Evolutionary conservation across 768 basidiomycete species (phyloP).

Genomic region (Tylopilus vinaceipallidus): DNA sequence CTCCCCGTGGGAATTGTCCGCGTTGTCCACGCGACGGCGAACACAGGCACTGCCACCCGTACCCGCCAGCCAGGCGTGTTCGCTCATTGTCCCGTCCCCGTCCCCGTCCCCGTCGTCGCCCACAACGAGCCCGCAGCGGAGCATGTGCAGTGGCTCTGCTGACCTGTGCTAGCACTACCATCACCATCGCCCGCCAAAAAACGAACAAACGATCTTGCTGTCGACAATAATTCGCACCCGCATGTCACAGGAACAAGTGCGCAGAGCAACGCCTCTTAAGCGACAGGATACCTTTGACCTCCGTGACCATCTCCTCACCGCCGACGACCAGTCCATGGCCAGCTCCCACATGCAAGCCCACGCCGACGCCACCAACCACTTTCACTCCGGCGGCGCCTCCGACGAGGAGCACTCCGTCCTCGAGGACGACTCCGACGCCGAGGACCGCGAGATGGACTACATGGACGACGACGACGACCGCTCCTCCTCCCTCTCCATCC

Average conservation of each 20-base stretch:
- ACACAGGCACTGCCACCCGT: slow-evolving; percentile 19
- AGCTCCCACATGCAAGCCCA: slow-evolving; percentile 46
- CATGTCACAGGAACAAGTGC: slow-evolving; percentile 32
- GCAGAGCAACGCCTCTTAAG: slow-evolving; percentile 21
- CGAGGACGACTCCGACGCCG: slow-evolving; percentile 80
- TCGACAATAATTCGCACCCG: no score
- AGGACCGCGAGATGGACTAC: slow-evolving; percentile 64
- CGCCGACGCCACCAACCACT: slow-evolving; percentile 43
- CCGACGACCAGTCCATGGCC: slow-evolving; percentile 50
- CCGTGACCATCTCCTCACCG: slow-evolving; percentile 58
- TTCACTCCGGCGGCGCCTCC: slow-evolving; percentile 40
- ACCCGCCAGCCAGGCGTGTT: neutral
- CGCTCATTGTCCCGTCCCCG: neutral
- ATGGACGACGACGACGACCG: slow-evolving; percentile 75
- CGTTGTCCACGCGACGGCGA: neutral
- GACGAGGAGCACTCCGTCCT: slow-evolving; percentile 82
- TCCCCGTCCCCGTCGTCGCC: slow-evolving; percentile 7
- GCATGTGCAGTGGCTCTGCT: slow-evolving; percentile 16
- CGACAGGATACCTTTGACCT: slow-evolving; percentile 72
- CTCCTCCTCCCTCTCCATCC: slow-evolving; percentile 81
- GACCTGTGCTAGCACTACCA: neutral
- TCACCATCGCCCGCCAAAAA: no score
- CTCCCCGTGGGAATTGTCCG: no score
- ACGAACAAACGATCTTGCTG: no score
- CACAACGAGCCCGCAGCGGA: slow-evolving; percentile 14